These are phyloP conservation scores for Singerocomus rubriflavus DNA, from an alignment of 1,284 basidiomycete genomes.

Conservation along the genomic window DNA sequence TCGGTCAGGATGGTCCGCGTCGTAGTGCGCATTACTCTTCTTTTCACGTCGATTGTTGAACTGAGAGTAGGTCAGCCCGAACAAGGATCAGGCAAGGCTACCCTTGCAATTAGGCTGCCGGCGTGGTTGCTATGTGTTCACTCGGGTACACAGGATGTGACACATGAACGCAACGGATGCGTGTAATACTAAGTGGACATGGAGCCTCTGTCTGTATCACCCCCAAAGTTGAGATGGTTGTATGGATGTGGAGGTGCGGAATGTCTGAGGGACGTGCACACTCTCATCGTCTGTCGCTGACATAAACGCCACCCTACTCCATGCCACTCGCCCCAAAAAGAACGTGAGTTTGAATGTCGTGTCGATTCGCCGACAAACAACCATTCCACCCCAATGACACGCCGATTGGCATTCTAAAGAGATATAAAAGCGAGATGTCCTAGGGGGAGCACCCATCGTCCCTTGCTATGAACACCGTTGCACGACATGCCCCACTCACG, in stretches of 20 bases:
- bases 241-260: no score
- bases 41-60: neutral
- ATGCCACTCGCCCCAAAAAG: no score
- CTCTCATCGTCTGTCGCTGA: no score
- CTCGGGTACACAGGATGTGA: neutral
- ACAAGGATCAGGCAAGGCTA: neutral
- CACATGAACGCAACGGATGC: neutral
- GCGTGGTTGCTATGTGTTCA: neutral
- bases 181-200: neutral
- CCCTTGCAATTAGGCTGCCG: neutral
- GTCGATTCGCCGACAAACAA: no score
- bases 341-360: no score
- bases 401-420: no score
- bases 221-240: no score
- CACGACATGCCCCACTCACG: neutral
- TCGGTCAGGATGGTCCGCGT: neutral
- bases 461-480: neutral
- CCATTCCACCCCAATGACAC: no score
- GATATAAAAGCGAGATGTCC: neutral
- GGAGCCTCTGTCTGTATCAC: no score
- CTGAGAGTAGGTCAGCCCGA: neutral
- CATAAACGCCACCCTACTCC: no score
- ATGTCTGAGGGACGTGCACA: no score
- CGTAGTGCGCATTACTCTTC: neutral
- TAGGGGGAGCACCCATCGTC: neutral